These are phyloP conservation scores for Phylloporus gajari DNA, from an alignment of 1,284 basidiomycete species.

Conservation along the genomic window DNA sequence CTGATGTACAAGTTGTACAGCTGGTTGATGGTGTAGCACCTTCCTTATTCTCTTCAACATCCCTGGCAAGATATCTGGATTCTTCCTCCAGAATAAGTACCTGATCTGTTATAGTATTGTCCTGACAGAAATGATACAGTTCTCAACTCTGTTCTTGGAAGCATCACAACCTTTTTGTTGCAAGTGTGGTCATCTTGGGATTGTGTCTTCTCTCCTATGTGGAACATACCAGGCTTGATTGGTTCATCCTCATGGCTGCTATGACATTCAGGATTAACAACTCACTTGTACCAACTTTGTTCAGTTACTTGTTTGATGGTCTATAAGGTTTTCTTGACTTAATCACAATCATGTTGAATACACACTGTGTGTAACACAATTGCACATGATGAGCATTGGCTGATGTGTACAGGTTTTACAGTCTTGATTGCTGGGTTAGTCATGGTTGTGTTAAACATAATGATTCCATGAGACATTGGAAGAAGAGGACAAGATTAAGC, in stretches of 20 bases:
- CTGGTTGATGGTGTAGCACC: constrained; percentile 77
- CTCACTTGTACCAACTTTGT: constrained; percentile 68
- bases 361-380: constrained; percentile 70
- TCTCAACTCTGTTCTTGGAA: constrained; percentile 84
- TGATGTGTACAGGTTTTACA: constrained; percentile 9
- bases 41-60: constrained; percentile 81
- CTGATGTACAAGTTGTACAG: constrained; percentile 77
- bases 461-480: constrained; percentile 63
- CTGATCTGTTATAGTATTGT: not conserved
- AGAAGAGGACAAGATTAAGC: constrained; percentile 40
- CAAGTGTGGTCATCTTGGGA: constrained; percentile 73
- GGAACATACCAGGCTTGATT: constrained; percentile 74
- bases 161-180: constrained; percentile 83
- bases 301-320: constrained; percentile 75
- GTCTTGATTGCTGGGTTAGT: constrained; percentile 76
- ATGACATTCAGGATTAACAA: constrained; percentile 80
- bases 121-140: constrained; percentile 18
- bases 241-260: constrained; percentile 81
- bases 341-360: constrained; percentile 82
- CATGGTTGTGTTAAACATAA: constrained; percentile 71
- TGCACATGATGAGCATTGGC: constrained; percentile 29
- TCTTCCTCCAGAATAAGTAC: constrained; percentile 74
- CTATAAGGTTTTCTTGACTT: constrained; percentile 79
- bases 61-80: constrained; percentile 82
- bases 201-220: constrained; percentile 76